Conservation (phyloP, 441 rosid genomes). For the Biscutella laevigata region DNA sequence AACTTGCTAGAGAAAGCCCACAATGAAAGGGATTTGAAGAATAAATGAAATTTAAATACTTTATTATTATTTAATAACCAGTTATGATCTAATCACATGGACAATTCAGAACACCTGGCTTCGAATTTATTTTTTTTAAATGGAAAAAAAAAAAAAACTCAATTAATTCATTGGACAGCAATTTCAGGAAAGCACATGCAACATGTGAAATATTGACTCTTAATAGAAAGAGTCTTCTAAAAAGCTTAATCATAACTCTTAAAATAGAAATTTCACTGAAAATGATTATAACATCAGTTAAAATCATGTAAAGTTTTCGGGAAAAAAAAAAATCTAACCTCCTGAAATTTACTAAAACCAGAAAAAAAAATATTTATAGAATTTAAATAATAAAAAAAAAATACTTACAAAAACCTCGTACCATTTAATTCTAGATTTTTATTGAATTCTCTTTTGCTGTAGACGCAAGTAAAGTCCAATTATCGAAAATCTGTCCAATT, state of each 20-base stretch:
- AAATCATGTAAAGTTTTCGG: too few relatives aligned
- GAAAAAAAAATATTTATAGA: not conserved
- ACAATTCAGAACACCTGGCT: conserved; percentile 28
- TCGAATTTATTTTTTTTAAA: too few relatives aligned
- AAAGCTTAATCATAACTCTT: conserved; percentile 17
- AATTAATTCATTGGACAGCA: conserved; percentile 27
- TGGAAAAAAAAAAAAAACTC: too few relatives aligned
- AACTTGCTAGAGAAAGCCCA: conserved; percentile 16
- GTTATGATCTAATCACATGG: conserved; percentile 23
- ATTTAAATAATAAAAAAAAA: not conserved
- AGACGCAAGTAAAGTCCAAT: conserved; percentile 13
- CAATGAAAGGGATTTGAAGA: conserved; percentile 2
- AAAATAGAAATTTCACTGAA: conserved; percentile 19
- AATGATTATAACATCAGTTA: too few relatives aligned
- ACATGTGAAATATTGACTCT: conserved; percentile 27
- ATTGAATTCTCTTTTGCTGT: not conserved
- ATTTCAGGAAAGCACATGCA: conserved; percentile 29
- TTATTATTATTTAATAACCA: conserved; percentile 9
- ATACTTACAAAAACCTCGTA: conserved; percentile 23
- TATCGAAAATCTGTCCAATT: too few relatives aligned
- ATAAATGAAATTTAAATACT: not conserved
- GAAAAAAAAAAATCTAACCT: too few relatives aligned
- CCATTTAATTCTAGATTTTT: conserved; percentile 26
- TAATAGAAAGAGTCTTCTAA: conserved; percentile 16
- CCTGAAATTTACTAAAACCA: not conserved